phyloP scores from a whole-genome alignment of 352 stramenopile species.

The Phytophthora uliginosa region DNA sequence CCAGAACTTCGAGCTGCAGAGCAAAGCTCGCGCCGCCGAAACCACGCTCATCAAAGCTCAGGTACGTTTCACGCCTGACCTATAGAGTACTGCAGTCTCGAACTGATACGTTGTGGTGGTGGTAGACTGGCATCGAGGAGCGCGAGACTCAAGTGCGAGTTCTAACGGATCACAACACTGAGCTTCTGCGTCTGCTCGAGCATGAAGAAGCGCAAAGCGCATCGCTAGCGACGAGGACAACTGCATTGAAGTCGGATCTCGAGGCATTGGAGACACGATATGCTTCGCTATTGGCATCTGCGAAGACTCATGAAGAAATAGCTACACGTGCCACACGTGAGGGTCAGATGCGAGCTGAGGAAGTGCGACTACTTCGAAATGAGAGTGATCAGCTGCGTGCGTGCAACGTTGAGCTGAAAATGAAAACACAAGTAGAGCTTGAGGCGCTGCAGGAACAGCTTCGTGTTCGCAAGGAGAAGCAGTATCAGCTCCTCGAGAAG shows the following conservation, averaged over 20 bases:
- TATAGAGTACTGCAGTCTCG: background rate
- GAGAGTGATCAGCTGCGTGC: slow-evolving; percentile 94
- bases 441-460: slow-evolving; percentile 97
- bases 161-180: slow-evolving; percentile 96
- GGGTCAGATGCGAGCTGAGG: slow-evolving; percentile 94
- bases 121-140: slow-evolving; percentile 80
- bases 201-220: slow-evolving; percentile 93
- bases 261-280: slow-evolving; percentile 92
- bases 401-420: slow-evolving; percentile 94
- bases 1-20: slow-evolving; percentile 95
- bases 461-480: slow-evolving; percentile 97
- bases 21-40: slow-evolving; percentile 89
- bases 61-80: slow-evolving; percentile 19
- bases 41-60: slow-evolving; percentile 84
- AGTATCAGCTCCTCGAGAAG: slow-evolving; percentile 98
- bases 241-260: slow-evolving; percentile 74
- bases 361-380: slow-evolving; percentile 93
- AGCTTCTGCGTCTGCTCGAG: slow-evolving; percentile 96
- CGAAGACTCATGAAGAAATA: slow-evolving; percentile 95
- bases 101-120: background rate
- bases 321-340: slow-evolving; percentile 90
- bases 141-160: slow-evolving; percentile 95
- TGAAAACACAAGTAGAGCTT: slow-evolving; percentile 97
- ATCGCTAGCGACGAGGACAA: slow-evolving; percentile 67
- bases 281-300: slow-evolving; percentile 89